Conservation (phyloP, 768 basidiomycete genomes). For the Mycena rosella region DNA sequence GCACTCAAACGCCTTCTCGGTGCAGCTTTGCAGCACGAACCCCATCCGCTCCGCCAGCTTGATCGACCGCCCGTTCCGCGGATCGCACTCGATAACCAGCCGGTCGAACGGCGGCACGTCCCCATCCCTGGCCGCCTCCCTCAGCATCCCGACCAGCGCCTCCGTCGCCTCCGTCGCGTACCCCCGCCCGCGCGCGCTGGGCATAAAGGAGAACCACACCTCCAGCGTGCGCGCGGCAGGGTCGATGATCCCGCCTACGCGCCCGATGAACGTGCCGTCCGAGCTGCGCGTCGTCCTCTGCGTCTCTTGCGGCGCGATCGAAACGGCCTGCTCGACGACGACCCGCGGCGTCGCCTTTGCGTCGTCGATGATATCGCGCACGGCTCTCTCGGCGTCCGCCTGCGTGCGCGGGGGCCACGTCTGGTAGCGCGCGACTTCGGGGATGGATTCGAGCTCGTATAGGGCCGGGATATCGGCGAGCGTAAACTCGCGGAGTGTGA, state of each 20-base stretch:
- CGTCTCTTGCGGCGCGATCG: neutral
- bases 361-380: neutral
- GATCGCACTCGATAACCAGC: conserved; percentile 21
- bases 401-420: conserved; percentile 12
- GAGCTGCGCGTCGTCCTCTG: neutral
- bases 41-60: conserved; percentile 16
- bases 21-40: conserved; percentile 15
- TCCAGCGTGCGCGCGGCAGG: conserved; percentile 6
- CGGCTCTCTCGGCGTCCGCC: neutral
- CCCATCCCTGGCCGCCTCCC: neutral
- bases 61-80: conserved; percentile 7
- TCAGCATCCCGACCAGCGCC: neutral
- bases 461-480: conserved; percentile 1
- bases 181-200: conserved; percentile 3
- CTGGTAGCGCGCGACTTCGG: conserved; percentile 15
- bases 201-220: conserved; percentile 23
- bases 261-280: conserved; percentile 8
- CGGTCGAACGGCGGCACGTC: conserved; percentile 11
- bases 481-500: conserved; percentile 11
- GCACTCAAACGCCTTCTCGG: conserved; percentile 21
- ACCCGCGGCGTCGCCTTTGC: neutral
- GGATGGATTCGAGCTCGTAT: conserved; percentile 17
- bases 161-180: neutral
- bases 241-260: conserved; percentile 10
- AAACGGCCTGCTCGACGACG: conserved; percentile 17